phyloP scores from a whole-genome alignment of 2,329 filamentous ascomycete genomes.

The Calonectria montana region DNA sequence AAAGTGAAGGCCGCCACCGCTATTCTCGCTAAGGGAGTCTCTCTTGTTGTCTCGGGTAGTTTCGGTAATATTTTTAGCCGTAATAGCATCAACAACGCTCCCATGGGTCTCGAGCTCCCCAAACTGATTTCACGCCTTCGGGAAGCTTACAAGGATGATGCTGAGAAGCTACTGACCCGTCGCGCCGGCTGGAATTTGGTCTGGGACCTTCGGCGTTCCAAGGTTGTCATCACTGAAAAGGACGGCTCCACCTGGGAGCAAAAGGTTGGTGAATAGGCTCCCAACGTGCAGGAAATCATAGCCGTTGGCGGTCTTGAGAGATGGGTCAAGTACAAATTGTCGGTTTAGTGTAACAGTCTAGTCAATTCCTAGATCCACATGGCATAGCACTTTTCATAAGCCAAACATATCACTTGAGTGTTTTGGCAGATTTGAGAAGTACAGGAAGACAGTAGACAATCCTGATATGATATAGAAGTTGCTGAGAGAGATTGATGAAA shows the following conservation, averaged over 20 bases:
- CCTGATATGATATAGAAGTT: no score
- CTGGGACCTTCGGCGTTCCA: slow-evolving; percentile 82
- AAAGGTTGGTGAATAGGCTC: slow-evolving; percentile 84
- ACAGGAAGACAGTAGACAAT: no score
- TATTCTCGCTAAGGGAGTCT: slow-evolving; percentile 83
- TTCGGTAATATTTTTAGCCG: slow-evolving; percentile 87
- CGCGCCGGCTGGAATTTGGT: slow-evolving; percentile 85
- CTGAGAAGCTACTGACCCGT: slow-evolving; percentile 69
- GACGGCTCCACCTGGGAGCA: slow-evolving; percentile 78
- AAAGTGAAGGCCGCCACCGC: slow-evolving; percentile 92
- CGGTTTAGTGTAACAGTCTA: no score
- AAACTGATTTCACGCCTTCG: slow-evolving; percentile 74
- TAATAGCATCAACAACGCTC: slow-evolving; percentile 83
- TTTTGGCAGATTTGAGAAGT: no score
- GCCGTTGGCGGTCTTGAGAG: slow-evolving; percentile 82
- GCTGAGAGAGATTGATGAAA: no score
- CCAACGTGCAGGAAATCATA: slow-evolving; percentile 90
- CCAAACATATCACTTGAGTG: no score
- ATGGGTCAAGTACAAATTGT: slow-evolving; percentile 84
- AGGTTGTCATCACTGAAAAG: slow-evolving; percentile 77
- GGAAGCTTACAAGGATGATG: slow-evolving; percentile 64
- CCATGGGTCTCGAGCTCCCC: slow-evolving; percentile 78
- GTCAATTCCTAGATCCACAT: no score
- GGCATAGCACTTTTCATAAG: no score
- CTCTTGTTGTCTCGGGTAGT: slow-evolving; percentile 82